Percentiles rank a stretch among this genome's conserved stretches.
phyloP scores from a whole-genome alignment of 345 rosid species.

The Isatis tinctoria region DNA sequence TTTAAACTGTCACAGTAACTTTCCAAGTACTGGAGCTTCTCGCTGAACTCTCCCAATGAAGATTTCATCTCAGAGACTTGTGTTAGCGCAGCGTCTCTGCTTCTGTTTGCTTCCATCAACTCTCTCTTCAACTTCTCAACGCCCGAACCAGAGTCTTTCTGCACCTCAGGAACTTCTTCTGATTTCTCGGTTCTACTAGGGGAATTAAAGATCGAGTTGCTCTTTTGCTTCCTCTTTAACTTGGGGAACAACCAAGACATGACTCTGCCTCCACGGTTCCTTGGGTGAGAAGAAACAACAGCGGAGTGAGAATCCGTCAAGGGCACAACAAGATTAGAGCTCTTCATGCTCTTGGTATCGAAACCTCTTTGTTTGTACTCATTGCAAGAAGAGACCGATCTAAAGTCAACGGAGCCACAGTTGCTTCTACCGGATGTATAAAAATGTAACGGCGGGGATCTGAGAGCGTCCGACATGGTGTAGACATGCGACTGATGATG shows the following conservation, averaged over 20 bases:
- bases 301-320: conserved; percentile 63
- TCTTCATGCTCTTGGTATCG: conserved; percentile 44
- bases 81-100: conserved; percentile 62
- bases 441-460: conserved; percentile 29
- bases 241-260: conserved; percentile 80
- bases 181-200: conserved; percentile 64
- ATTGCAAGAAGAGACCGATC: conserved; percentile 68
- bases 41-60: conserved; percentile 62
- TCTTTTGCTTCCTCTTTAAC: conserved; percentile 72
- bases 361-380: conserved; percentile 52
- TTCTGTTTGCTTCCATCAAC: conserved; percentile 69
- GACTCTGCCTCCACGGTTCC: conserved; percentile 47
- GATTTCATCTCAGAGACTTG: conserved; percentile 81
- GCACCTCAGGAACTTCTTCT: conserved; percentile 63
- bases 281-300: conserved; percentile 52
- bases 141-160: conserved; percentile 56
- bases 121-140: conserved; percentile 70
- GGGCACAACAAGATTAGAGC: conserved; percentile 71
- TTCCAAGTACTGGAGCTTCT: conserved; percentile 83
- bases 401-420: conserved; percentile 59
- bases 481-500: conserved; percentile 51
- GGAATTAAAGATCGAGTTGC: conserved; percentile 32
- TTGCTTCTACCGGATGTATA: conserved; percentile 31
- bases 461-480: conserved; percentile 49
- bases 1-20: conserved; percentile 77